Evolutionary conservation across 192 early-diverging fungal genomes (phyloP).

Genomic region (Linnemannia hyalina): DNA sequence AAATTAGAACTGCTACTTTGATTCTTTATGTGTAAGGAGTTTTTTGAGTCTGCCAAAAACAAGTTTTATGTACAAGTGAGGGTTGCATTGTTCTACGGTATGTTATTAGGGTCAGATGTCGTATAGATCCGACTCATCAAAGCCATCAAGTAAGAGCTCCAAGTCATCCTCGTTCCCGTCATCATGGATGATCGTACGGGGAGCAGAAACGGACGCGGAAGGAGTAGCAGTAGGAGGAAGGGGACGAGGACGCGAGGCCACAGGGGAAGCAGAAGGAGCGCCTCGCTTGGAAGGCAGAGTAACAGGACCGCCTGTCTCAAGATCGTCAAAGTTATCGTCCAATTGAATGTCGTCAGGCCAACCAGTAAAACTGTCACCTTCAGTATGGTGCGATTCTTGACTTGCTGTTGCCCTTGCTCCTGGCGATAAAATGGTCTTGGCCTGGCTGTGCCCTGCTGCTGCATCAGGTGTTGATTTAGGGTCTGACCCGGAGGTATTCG

Average conservation of each 20-base stretch:
- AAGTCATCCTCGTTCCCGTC: constrained; percentile 37
- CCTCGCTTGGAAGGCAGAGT: neutral
- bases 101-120: constrained; percentile 2
- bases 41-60: neutral
- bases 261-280: neutral
- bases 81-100: neutral
- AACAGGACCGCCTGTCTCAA: constrained; percentile 1
- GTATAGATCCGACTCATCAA: constrained; percentile 35
- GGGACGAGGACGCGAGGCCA: neutral
- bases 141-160: constrained; percentile 35
- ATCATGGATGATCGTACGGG: neutral
- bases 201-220: neutral
- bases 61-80: neutral
- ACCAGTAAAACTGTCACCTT: constrained; percentile 10
- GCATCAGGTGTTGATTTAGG: neutral
- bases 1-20: too few relatives aligned
- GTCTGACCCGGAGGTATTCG: neutral
- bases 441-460: too few relatives aligned
- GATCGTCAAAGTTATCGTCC: constrained; percentile 22
- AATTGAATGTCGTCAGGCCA: constrained; percentile 28
- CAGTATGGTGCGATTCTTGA: neutral
- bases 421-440: neutral
- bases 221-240: neutral
- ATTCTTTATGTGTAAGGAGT: too few relatives aligned
- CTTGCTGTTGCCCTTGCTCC: neutral